Base-by-base conservation (phyloP, 2,329 filamentous ascomycete species). In the Colletotrichum horii region DNA sequence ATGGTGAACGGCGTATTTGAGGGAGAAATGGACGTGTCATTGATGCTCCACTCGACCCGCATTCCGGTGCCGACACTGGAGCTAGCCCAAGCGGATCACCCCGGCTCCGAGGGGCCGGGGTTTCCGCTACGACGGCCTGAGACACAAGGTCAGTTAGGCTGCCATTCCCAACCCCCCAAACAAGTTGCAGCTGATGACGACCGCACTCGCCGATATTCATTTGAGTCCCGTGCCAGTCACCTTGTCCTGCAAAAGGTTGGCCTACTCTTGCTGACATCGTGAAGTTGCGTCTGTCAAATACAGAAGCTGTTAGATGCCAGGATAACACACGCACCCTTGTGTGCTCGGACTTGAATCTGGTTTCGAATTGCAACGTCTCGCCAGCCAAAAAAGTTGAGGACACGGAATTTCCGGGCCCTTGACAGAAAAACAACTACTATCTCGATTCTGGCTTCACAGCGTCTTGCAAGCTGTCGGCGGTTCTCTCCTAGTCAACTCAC, bases 21-120 rank as follows among this genome's bases (percentile, higher is more conserved):
- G 26, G n/a, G 28, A 30, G 14, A 28, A 60, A 74, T 76, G 43
- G 65, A 76, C 65, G 70, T 76, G 70, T 76, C 74, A 76, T 76
- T 38, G 73, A 76, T 76, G 56, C 34, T 61, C 70, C 70, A 69
- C 70, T 24, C 22, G 70, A 73, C 70, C 74, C 48, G 36, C 70
- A 74, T 65, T 68, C 73, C 48, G 70, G 48, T 65, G 38, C 66
- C 66, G 66, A 52, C n/a, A 52, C 43, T 52, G 43, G n/a, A 74
- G 32, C 43, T 65, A 70, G 65, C 58, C 66, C n/a, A 65, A 16
- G 32, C 38, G 66, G 52, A 66, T 70, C 58, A 38, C 28, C 26
- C 66, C 60, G 71, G 71, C 73, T 75, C 61, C 68, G 61, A 74
- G 55, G 4, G 28, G 24, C 61, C 62, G 38, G 62, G 28, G 36